Evolutionary conservation across 139 green algal species (phyloP), one percentile per base, ranked within the genome.

Genomic region (Mesotaenium endlicherianum): DNA sequence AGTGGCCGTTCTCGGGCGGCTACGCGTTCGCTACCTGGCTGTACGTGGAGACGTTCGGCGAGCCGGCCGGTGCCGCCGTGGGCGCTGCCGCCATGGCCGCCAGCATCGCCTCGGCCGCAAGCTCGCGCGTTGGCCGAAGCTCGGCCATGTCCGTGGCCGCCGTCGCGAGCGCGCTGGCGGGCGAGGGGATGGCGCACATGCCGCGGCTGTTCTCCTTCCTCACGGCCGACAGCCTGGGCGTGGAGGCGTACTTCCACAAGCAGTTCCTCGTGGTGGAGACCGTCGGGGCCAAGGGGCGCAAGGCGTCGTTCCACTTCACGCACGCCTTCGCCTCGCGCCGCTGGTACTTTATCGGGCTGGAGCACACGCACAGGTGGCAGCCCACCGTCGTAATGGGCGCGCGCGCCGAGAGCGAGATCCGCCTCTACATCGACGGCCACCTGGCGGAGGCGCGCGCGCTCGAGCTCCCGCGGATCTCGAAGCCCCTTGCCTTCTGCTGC

Each of bases 201-300:
- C 87, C 87, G n/a, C 67, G 87, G 43, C 76, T 90, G 34, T 90
- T 88, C 59, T 75, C 31, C 26, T 90, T 90, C 44, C 36, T 90
- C 26, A 88, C 82, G 6, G 45, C 76, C 2, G 87, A 88, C 17
- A 70, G 34, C 40, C 58, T 49, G 8, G 74, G 87, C 14, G 45
- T 88, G 1, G 87, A 90, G 82, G 70, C 82, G n/a, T 90, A 88
- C 69, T 90, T 90, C 64, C 82, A 90, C 44, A 44, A 50, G 16
- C 42, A 83, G 53, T 90, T 80, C 58, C 68, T 90, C 11, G 72
- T 90, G 2, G 64, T 90, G 1, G 87, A 90, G 58, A 71, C 81
- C 1, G 43, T 34, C 47, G 31, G 42, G 17, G 39, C 26, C 57
- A 39, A 36, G 40, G 75, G 75, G 11, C 49, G 40, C 39, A 59